A percentile compares a stretch with the other conserved stretches of the same genome.
phyloP scores from a whole-genome alignment of 352 stramenopile genomes.

The Phytophthora chlamydospora region DNA sequence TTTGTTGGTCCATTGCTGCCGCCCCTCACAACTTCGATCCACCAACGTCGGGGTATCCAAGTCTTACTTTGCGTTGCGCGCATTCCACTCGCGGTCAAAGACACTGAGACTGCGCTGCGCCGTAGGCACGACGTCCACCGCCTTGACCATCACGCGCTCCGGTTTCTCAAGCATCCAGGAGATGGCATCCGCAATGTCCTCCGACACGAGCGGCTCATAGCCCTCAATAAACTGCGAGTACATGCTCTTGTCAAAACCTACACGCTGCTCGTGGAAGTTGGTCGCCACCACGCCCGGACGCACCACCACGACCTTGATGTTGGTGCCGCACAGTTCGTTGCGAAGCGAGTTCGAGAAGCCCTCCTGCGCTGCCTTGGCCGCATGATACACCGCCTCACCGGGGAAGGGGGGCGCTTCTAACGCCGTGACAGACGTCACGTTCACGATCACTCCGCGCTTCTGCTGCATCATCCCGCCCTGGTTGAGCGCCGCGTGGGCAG shows the following conservation, averaged over 20 bases:
- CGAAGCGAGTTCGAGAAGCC: slow-evolving; percentile 36
- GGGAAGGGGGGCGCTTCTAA: slow-evolving; percentile 34
- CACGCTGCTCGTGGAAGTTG: slow-evolving; percentile 41
- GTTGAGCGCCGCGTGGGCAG: slow-evolving; percentile 32
- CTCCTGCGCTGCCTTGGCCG: slow-evolving; percentile 34
- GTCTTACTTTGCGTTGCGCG: slow-evolving; percentile 17
- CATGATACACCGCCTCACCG: slow-evolving; percentile 37
- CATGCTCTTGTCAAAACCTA: slow-evolving; percentile 30
- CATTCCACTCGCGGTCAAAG: slow-evolving; percentile 36
- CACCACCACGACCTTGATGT: slow-evolving; percentile 40
- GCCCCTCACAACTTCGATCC: neutral
- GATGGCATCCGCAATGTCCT: slow-evolving; percentile 35
- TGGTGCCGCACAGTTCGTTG: slow-evolving; percentile 34
- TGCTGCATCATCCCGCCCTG: slow-evolving; percentile 27
- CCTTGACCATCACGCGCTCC: slow-evolving; percentile 33
- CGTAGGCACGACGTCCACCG: slow-evolving; percentile 33
- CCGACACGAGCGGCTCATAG: slow-evolving; percentile 36
- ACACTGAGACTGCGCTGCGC: slow-evolving; percentile 39
- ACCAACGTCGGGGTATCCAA: neutral
- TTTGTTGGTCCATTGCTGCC: neutral
- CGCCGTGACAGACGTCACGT: slow-evolving; percentile 36
- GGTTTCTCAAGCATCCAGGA: slow-evolving; percentile 36
- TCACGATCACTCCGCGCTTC: slow-evolving; percentile 33
- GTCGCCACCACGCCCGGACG: slow-evolving; percentile 37
- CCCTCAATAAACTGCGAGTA: slow-evolving; percentile 37